Evolutionary conservation across 345 rosid genomes (phyloP).

Genomic region (Combretum micranthum): DNA sequence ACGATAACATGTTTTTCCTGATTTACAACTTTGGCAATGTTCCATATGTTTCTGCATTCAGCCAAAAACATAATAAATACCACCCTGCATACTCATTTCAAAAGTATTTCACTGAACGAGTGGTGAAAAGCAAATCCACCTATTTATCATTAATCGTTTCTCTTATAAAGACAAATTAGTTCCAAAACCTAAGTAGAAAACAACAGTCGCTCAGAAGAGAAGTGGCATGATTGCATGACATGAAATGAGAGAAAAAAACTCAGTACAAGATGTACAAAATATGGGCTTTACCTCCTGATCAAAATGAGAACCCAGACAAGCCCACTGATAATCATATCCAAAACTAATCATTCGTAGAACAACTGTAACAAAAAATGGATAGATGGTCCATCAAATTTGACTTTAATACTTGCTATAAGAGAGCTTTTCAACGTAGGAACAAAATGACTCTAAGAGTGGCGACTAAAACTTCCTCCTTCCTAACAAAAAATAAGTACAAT

Average conservation of each 20-base stretch:
- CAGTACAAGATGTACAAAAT: not conserved
- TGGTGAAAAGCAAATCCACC: no score
- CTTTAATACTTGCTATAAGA: not conserved
- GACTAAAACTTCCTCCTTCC: no score
- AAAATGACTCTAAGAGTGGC: no score
- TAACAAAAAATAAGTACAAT: no score
- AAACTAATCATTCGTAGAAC: conserved; percentile 89
- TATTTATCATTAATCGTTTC: no score
- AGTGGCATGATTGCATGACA: not conserved
- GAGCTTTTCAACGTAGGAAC: no score
- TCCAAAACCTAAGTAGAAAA: no score
- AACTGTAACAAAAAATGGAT: conserved; percentile 30
- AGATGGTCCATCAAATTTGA: not conserved
- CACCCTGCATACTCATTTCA: conserved; percentile 1
- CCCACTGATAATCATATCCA: conserved; percentile 86
- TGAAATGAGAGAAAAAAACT: not conserved
- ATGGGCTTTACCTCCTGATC: conserved; percentile 51
- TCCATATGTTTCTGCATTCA: conserved; percentile 51
- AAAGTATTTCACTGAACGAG: not conserved
- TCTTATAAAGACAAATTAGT: no score
- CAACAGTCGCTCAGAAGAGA: no score
- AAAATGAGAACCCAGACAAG: conserved; percentile 46
- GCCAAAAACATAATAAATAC: not conserved
- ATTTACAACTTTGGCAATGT: conserved; percentile 50
- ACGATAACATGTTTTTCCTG: conserved; percentile 50